Percentiles rank a stretch among this genome's conserved stretches.
These are phyloP conservation scores for Panicum miliaceum DNA, from an alignment of 176 grass and related monocot species.

Conservation along the genomic window DNA sequence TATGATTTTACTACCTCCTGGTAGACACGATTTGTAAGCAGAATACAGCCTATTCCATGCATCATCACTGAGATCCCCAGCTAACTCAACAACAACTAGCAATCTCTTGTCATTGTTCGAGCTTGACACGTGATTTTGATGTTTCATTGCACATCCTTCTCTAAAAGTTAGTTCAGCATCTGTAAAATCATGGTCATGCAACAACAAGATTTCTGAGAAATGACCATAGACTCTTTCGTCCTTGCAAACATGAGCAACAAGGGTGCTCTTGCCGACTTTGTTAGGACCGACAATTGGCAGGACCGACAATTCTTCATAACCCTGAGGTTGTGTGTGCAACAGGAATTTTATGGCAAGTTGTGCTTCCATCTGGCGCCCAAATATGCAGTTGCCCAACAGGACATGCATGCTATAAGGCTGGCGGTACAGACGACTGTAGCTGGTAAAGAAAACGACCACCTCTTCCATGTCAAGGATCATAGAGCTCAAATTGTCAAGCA, in stretches of 20 bases:
- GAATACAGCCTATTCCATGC: background rate
- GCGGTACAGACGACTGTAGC: background rate
- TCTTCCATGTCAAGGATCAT: background rate
- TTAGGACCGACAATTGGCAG: background rate
- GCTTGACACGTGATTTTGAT: background rate
- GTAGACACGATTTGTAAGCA: background rate
- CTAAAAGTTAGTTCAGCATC: too few relatives aligned
- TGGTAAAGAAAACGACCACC: background rate
- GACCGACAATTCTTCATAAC: background rate
- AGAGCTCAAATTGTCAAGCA: background rate
- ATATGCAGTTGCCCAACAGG: background rate
- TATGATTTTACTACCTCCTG: constrained; percentile 33
- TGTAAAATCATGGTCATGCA: background rate
- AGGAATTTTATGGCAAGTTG: background rate
- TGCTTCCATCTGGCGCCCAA: background rate
- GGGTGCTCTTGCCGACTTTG: constrained; percentile 30
- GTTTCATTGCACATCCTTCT: background rate
- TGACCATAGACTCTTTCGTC: constrained; percentile 24
- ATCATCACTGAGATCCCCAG: background rate
- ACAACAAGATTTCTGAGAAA: constrained; percentile 7
- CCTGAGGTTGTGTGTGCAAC: background rate
- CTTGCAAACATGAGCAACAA: constrained; percentile 20
- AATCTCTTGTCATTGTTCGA: background rate
- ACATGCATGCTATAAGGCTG: constrained; percentile 31
- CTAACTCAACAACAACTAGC: constrained; percentile 28